A percentile compares a stretch with the other conserved stretches of the same genome.
These are phyloP conservation scores for Nepenthes alata DNA, from an alignment of 179 eudicot genomes.

Conservation along the genomic window DNA sequence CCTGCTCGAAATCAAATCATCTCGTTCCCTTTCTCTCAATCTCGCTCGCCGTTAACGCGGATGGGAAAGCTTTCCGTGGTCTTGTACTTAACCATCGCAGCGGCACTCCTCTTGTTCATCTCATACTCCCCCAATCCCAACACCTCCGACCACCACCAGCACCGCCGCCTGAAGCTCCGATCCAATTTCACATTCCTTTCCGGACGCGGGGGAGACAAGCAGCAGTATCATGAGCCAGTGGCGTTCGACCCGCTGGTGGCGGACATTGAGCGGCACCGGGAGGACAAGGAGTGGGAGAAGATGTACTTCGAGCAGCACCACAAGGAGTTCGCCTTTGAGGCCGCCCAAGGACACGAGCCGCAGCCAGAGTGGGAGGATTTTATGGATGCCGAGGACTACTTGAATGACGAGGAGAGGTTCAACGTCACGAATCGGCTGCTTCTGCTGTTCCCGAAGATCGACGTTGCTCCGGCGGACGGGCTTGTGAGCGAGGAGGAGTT, in stretches of 20 bases:
- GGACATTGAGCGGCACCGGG: constrained; percentile 48
- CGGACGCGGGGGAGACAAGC: constrained; percentile 7
- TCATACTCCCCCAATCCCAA: constrained; percentile 33
- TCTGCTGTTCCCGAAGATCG: constrained; percentile 65
- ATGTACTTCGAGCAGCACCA: constrained; percentile 40
- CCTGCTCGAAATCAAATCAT: background rate
- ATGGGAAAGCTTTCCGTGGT: constrained; percentile 54
- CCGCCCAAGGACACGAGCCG: constrained; percentile 31
- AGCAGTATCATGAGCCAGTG: constrained; percentile 32
- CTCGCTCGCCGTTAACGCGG: background rate
- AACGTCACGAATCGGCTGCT: constrained; percentile 58
- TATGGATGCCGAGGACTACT: constrained; percentile 63
- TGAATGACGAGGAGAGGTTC: constrained; percentile 77
- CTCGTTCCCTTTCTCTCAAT: background rate
- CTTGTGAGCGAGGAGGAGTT: constrained; percentile 48
- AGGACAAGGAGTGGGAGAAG: constrained; percentile 67
- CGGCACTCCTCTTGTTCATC: constrained; percentile 42
- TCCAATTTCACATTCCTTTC: constrained; percentile 42
- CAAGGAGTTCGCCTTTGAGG: constrained; percentile 18
- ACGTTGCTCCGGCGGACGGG: constrained; percentile 56
- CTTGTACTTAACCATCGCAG: constrained; percentile 50
- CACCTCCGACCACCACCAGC: constrained; percentile 23
- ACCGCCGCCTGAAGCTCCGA: constrained; percentile 61
- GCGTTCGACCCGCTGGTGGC: constrained; percentile 82
- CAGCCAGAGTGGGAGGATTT: constrained; percentile 91